Conservation (phyloP, 257 asterid species). For the Petunia axillaris region DNA sequence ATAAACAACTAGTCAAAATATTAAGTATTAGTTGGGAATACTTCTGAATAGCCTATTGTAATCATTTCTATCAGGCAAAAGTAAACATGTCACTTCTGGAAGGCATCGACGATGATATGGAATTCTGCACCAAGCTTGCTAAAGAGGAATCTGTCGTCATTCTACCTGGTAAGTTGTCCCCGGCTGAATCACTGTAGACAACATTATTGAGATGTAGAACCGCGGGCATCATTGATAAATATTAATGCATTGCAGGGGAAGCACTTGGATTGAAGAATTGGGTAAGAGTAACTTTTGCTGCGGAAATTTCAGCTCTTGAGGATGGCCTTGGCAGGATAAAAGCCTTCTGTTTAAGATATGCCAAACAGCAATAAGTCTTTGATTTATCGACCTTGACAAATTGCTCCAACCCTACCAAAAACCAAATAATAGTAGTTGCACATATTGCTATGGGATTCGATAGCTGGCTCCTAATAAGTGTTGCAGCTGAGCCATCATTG, state of each 20-base stretch:
- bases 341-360: conserved; percentile 60
- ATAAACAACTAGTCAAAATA: neutral
- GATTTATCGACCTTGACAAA: neutral
- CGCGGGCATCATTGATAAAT: neutral
- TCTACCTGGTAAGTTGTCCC: conserved; percentile 56
- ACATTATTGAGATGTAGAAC: neutral
- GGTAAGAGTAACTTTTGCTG: conserved; percentile 63
- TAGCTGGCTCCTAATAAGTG: neutral
- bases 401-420: neutral
- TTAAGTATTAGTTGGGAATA: neutral
- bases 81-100: conserved; percentile 46
- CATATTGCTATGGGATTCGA: neutral
- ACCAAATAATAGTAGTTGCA: neutral
- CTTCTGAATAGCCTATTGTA: conserved; percentile 14
- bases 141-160: conserved; percentile 63
- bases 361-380: conserved; percentile 33
- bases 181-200: neutral
- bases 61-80: conserved; percentile 47
- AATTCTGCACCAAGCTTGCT: conserved; percentile 63
- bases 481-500: neutral
- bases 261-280: conserved; percentile 65
- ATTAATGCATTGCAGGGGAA: conserved; percentile 44
- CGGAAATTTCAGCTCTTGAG: conserved; percentile 48
- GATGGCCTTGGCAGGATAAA: conserved; percentile 69
- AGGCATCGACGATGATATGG: conserved; percentile 56